These are phyloP conservation scores for Naganishia kalamii DNA, from an alignment of 768 basidiomycete genomes.

Conservation along the genomic window DNA sequence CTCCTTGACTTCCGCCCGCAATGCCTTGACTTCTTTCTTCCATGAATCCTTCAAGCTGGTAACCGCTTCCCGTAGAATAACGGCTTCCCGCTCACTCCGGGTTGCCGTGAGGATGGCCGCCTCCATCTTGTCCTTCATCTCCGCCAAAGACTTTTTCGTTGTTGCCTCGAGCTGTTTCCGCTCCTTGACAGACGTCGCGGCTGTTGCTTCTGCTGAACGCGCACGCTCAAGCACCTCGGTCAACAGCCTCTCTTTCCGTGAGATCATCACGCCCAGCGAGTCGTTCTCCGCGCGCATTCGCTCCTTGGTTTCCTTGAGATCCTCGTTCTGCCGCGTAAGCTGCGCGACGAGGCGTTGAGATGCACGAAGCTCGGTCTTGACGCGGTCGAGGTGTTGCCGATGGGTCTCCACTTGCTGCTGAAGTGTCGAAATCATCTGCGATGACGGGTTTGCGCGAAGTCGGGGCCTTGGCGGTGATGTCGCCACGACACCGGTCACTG, in stretches of 20 bases:
- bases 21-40: slow-evolving; percentile 36
- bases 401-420: slow-evolving; percentile 10
- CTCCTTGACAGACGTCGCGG: slow-evolving; percentile 28
- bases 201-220: slow-evolving; percentile 37
- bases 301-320: slow-evolving; percentile 43
- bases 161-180: slow-evolving; percentile 34
- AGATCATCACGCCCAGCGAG: slow-evolving; percentile 39
- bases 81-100: slow-evolving; percentile 35
- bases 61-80: slow-evolving; percentile 43
- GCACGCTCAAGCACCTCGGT: slow-evolving; percentile 45
- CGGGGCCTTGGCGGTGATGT: slow-evolving; percentile 6
- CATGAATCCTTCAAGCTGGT: slow-evolving; percentile 37
- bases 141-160: slow-evolving; percentile 31
- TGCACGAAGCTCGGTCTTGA: slow-evolving; percentile 7
- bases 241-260: slow-evolving; percentile 39
- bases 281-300: slow-evolving; percentile 40
- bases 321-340: slow-evolving; percentile 32
- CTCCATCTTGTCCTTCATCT: slow-evolving; percentile 37
- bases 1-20: slow-evolving; percentile 30
- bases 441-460: slow-evolving; percentile 4
- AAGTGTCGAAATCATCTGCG: slow-evolving; percentile 10
- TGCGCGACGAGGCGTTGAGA: slow-evolving; percentile 9
- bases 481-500: not conserved
- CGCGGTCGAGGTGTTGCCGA: slow-evolving; percentile 10
- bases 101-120: slow-evolving; percentile 35